Evolutionary conservation across 2,329 filamentous ascomycete genomes (phyloP).

Genomic region (Metarhizium rileyi): DNA sequence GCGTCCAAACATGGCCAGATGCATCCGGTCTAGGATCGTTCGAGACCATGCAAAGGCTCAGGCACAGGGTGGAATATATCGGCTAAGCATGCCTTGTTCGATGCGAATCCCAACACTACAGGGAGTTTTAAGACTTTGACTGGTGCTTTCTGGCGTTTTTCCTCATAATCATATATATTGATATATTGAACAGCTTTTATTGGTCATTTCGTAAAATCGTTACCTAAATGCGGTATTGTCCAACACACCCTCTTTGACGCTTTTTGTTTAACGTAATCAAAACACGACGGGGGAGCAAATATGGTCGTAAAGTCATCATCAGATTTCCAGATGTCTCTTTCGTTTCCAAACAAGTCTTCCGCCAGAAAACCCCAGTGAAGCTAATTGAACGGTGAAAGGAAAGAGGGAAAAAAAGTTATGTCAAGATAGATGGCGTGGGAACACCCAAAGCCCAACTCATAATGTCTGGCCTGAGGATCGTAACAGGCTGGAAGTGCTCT

Average conservation of each 20-base stretch:
- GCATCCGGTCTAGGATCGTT: too few relatives aligned
- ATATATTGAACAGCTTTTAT: conserved; percentile 25
- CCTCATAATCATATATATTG: neutral
- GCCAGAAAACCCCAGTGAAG: conserved; percentile 10
- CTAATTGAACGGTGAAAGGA: conserved; percentile 1
- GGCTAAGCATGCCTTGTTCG: too few relatives aligned
- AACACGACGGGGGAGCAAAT: conserved; percentile 13
- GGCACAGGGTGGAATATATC: too few relatives aligned
- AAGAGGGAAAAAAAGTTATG: conserved; percentile 12
- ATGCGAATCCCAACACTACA: too few relatives aligned
- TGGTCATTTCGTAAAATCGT: conserved; percentile 30
- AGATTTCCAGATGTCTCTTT: conserved; percentile 18
- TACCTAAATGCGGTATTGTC: conserved; percentile 25
- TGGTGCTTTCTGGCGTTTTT: too few relatives aligned
- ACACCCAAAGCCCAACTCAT: conserved; percentile 16
- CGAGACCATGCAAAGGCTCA: too few relatives aligned
- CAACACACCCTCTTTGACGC: conserved; percentile 22
- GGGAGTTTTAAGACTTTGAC: too few relatives aligned
- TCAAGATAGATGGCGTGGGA: conserved; percentile 10
- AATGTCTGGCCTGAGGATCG: conserved; percentile 25
- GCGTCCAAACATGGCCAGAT: too few relatives aligned
- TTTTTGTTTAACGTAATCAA: conserved; percentile 18
- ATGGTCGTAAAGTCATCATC: conserved; percentile 26
- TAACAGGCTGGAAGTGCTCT: conserved; percentile 26
- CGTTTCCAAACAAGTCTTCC: conserved; percentile 15